A percentile compares a stretch with the other conserved stretches of the same genome.
Evolutionary conservation across 148 eudicot species (phyloP).

Genomic region (Camellia lanceoleosa): DNA sequence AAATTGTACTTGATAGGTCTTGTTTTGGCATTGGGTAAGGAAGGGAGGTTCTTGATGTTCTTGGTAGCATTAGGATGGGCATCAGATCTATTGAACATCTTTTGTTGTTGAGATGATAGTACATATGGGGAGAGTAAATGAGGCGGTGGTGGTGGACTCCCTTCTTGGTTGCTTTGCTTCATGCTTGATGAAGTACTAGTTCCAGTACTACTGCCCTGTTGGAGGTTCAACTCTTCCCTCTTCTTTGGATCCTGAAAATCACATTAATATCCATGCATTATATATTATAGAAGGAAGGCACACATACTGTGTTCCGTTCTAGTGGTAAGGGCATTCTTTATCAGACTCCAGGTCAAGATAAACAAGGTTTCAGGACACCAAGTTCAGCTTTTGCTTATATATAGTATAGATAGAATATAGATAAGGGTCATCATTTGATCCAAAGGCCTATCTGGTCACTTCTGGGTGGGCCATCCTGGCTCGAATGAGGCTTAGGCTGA

Average conservation of each 20-base stretch:
- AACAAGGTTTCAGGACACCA: no score
- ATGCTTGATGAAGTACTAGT: slow-evolving; percentile 22
- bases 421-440: no score
- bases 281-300: no score
- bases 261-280: neutral
- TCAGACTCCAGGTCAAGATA: no score
- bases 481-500: no score
- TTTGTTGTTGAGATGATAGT: neutral
- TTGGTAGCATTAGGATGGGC: slow-evolving; percentile 24
- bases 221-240: slow-evolving; percentile 9
- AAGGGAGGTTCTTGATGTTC: slow-evolving; percentile 30
- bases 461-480: no score
- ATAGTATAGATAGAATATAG: no score
- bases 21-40: slow-evolving; percentile 26
- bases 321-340: no score
- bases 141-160: neutral
- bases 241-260: slow-evolving; percentile 26
- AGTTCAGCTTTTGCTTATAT: no score
- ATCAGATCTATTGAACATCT: slow-evolving; percentile 13
- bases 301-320: no score
- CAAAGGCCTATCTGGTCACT: no score
- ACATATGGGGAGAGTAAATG: slow-evolving; percentile 1
- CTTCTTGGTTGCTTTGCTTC: slow-evolving; percentile 14
- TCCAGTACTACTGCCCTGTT: slow-evolving; percentile 17
- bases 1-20: neutral